These are phyloP conservation scores for Leccinellum albellum DNA, from an alignment of 768 basidiomycete genomes.

Conservation along the genomic window DNA sequence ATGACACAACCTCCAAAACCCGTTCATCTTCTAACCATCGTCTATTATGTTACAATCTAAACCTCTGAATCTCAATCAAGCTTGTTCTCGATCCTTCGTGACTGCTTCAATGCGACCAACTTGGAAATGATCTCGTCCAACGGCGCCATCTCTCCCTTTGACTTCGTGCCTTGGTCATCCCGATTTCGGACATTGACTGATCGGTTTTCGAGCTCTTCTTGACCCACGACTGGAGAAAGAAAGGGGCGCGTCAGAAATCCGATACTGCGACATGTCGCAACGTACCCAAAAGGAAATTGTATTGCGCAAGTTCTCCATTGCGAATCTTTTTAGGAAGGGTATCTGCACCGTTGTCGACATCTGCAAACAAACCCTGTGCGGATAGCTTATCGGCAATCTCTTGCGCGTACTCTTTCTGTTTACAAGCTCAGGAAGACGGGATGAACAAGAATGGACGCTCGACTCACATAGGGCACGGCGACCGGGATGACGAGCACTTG, in stretches of 20 bases:
- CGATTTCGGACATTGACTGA: constrained; percentile 96
- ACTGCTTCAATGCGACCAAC: constrained; percentile 67
- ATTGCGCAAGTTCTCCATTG: constrained; percentile 95
- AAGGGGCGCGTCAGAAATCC: neutral
- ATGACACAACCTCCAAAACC: neutral
- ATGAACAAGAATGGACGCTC: neutral
- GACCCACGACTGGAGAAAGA: constrained; percentile 81
- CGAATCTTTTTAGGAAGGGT: constrained; percentile 97
- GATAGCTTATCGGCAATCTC: constrained; percentile 68
- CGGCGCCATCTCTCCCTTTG: constrained; percentile 69
- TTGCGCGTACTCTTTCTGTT: constrained; percentile 84
- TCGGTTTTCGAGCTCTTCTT: constrained; percentile 79
- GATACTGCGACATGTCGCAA: constrained; percentile 5
- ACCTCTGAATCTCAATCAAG: constrained; percentile 31
- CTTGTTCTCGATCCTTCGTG: constrained; percentile 50
- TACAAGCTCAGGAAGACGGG: neutral
- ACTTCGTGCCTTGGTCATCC: constrained; percentile 86
- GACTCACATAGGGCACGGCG: constrained; percentile 78
- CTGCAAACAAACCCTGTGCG: constrained; percentile 75
- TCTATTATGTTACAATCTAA: neutral
- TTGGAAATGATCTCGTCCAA: constrained; percentile 69
- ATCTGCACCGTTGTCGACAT: constrained; percentile 88
- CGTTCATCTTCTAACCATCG: neutral
- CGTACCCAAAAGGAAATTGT: constrained; percentile 95
- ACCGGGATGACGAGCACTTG: constrained; percentile 95